phyloP scores from a whole-genome alignment of 2,329 filamentous ascomycete species.

The Ophiocordyceps sinensis region DNA sequence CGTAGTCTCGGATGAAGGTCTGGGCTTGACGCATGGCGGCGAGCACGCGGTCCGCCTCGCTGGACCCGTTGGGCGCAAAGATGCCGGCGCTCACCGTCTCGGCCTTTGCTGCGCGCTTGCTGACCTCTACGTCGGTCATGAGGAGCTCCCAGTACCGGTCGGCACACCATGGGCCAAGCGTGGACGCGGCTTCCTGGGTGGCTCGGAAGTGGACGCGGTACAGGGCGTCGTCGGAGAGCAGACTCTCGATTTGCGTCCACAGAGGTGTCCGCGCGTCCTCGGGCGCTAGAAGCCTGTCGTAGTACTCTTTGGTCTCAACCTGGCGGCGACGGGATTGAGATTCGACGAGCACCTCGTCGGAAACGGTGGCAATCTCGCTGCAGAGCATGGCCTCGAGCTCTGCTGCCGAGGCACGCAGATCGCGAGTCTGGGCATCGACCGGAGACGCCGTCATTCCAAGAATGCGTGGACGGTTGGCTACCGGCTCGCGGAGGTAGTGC shows the following conservation, averaged over 20 bases:
- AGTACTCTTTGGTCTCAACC: constrained; percentile 36
- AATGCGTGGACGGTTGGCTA: constrained; percentile 49
- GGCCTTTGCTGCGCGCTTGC: constrained; percentile 39
- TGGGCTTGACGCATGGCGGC: constrained; percentile 43
- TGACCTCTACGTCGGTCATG: constrained; percentile 46
- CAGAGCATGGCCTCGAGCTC: constrained; percentile 67
- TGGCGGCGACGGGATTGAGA: constrained; percentile 12
- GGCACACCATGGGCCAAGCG: constrained; percentile 72
- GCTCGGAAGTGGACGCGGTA: constrained; percentile 46
- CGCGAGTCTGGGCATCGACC: constrained; percentile 59
- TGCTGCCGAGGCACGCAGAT: constrained; percentile 54
- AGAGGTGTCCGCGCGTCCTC: constrained; percentile 47
- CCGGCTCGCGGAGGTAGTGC: constrained; percentile 48
- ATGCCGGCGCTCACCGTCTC: constrained; percentile 26
- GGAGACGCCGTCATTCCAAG: constrained; percentile 97
- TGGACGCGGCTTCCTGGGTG: constrained; percentile 42
- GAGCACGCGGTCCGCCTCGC: constrained; percentile 30
- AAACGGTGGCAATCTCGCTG: constrained; percentile 66
- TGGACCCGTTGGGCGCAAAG: constrained; percentile 5
- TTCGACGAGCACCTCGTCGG: constrained; percentile 20
- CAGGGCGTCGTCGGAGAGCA: constrained; percentile 24
- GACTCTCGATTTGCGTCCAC: constrained; percentile 36
- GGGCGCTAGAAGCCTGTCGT: constrained; percentile 28
- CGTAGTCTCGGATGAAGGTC: constrained; percentile 36
- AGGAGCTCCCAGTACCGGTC: constrained; percentile 67